A percentile compares a stretch with the other conserved stretches of the same genome.
phyloP scores from a whole-genome alignment of 768 basidiomycete genomes.

The Cantharellus cinnabarinus region DNA sequence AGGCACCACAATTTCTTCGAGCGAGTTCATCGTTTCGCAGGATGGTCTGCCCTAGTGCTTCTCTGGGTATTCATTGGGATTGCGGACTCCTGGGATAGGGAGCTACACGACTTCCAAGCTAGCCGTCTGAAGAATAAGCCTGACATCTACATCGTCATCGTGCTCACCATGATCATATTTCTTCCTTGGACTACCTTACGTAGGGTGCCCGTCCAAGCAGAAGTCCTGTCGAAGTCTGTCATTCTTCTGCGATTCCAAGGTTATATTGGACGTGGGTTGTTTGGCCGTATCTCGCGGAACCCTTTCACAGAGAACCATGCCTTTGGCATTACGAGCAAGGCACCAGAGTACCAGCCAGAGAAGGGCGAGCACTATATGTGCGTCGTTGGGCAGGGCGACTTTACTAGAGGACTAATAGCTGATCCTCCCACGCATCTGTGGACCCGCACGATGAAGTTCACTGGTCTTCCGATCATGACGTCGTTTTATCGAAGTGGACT shows the following conservation, averaged over 20 bases:
- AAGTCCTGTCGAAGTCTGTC: constrained; percentile 34
- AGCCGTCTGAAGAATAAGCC: constrained; percentile 28
- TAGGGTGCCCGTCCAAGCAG: constrained; percentile 30
- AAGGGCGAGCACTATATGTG: not conserved
- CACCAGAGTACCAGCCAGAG: not conserved
- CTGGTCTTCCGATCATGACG: not conserved
- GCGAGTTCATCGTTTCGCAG: constrained; percentile 33
- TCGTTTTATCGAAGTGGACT: not conserved
- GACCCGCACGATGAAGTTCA: constrained; percentile 8
- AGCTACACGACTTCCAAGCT: not conserved
- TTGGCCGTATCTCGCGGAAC: constrained; percentile 2
- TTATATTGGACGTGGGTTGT: not conserved
- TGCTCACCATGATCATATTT: constrained; percentile 34
- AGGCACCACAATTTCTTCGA: constrained; percentile 35
- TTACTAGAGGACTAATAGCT: constrained; percentile 33
- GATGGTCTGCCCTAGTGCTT: constrained; percentile 31
- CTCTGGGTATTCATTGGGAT: constrained; percentile 40
- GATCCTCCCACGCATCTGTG: constrained; percentile 34
- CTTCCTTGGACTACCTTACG: constrained; percentile 38
- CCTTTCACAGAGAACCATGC: constrained; percentile 8
- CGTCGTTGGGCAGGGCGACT: constrained; percentile 23
- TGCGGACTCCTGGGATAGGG: constrained; percentile 14
- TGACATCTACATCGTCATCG: constrained; percentile 36
- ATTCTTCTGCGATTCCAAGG: constrained; percentile 34
- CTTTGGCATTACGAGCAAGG: constrained; percentile 1